Evolutionary conservation across 2,329 filamentous ascomycete genomes (phyloP), one percentile per base, ranked within the genome.

Genomic region (Zasmidium cellare): DNA sequence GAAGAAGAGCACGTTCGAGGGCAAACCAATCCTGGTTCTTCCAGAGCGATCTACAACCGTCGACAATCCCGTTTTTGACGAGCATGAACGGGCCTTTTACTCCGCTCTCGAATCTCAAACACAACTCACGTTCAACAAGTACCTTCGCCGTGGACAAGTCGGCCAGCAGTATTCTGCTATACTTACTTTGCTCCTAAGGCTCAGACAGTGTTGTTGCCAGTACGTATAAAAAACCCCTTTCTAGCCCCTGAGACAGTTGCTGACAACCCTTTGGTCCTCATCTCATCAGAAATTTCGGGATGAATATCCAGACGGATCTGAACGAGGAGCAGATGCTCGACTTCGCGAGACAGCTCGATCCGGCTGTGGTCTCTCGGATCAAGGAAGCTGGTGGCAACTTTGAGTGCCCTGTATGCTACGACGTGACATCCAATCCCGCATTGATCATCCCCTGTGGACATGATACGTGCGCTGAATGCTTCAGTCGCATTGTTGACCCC

Each of bases 391-490:
- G 85, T 1, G 82, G 79, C 19, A 68, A 70, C 1, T 90, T 93
- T 51, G 88, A 92, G 70, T 96, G 92, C 68, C 90, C 90, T 0
- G 86, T 94, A 19, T 28, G 92, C 71, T 87, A 89, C 58, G 92
- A 96, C 67, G 86, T 80, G 2, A 84, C 88, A 6, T 80, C 83
- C 14, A 92, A 92, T 61, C 89, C 90, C 0, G 84, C 84, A 2
- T 90, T 96, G 62, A 88, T 92, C 72, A 80, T 91, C 52, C 91
- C 91, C 1, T 96, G 92, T 68, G 92, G 92, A 1, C 92, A 96
- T 69, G 85, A 87, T 59, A 86, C 86, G 22, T 96, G 92, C 73
- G 77, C 82, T 1, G 88, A 92, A 61, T 96, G 92, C 70, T 86
- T 94, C 60, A 81, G 84, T 5, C 84, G 82, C 55, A 81, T 96